Conservation (phyloP, 108 stramenopile species). For the Skeletonema costatum region DNA sequence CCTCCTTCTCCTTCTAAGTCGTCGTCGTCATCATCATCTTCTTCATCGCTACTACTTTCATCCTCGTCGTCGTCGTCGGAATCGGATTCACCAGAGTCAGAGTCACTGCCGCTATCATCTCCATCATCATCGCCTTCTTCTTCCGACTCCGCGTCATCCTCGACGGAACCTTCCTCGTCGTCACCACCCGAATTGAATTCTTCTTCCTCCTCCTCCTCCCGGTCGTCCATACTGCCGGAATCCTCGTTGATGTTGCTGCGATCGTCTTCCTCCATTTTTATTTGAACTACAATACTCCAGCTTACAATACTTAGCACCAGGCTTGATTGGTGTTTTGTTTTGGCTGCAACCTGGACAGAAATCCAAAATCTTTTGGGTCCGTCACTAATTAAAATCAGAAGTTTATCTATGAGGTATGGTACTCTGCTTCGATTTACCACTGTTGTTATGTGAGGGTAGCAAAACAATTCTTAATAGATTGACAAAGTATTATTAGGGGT, state of each 20-base stretch:
- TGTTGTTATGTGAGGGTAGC: too few relatives aligned
- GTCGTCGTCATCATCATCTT: background rate
- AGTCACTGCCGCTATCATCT: background rate
- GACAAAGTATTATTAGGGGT: too few relatives aligned
- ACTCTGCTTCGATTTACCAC: too few relatives aligned
- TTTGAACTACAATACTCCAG: background rate
- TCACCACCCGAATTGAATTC: background rate
- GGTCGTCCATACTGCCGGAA: background rate
- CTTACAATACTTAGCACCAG: too few relatives aligned
- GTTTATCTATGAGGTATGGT: too few relatives aligned
- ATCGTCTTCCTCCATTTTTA: background rate
- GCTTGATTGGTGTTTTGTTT: too few relatives aligned
- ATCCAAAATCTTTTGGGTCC: too few relatives aligned
- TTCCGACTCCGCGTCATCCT: background rate
- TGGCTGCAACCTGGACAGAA: too few relatives aligned
- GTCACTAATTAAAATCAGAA: too few relatives aligned
- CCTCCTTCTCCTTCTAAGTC: too few relatives aligned
- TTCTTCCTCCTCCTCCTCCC: background rate
- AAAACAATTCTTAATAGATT: too few relatives aligned
- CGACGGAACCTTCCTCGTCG: background rate
- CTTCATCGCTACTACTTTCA: background rate
- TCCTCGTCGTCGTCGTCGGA: background rate
- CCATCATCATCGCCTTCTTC: too few relatives aligned
- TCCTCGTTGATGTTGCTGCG: background rate
- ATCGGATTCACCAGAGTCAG: background rate